Conservation (phyloP, 2,329 filamentous ascomycete species). For the Scedosporium apiospermum region DNA sequence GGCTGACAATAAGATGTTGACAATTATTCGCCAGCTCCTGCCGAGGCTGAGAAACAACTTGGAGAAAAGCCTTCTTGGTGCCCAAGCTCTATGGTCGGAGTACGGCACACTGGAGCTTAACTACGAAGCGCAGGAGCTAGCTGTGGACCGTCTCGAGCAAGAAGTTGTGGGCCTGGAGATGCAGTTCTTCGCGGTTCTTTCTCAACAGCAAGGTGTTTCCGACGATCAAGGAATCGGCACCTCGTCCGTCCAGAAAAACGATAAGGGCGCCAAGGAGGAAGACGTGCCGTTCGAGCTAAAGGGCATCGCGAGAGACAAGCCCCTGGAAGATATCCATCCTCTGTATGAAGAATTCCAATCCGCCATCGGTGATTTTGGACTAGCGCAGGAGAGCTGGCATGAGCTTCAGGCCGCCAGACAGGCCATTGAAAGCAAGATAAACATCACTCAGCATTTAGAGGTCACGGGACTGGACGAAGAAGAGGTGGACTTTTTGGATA, state of each 20-base stretch:
- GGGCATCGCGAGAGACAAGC: constrained; percentile 24
- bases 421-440: not conserved
- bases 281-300: constrained; percentile 22
- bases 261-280: not conserved
- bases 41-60: not conserved
- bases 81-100: constrained; percentile 27
- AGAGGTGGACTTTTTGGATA: constrained; percentile 33
- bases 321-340: constrained; percentile 34
- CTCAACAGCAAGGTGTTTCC: constrained; percentile 7
- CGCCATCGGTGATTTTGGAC: constrained; percentile 33
- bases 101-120: constrained; percentile 25
- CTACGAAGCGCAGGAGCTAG: constrained; percentile 26
- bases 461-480: constrained; percentile 21
- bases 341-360: constrained; percentile 34
- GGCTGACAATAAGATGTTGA: constrained; percentile 3
- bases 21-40: constrained; percentile 1
- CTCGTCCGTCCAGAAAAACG: not conserved
- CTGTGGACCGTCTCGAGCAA: constrained; percentile 25
- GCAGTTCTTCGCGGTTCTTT: constrained; percentile 27
- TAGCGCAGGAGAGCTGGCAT: constrained; percentile 35
- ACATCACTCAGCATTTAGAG: constrained; percentile 6
- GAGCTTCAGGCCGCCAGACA: constrained; percentile 23
- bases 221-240: constrained; percentile 7
- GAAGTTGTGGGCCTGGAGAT: constrained; percentile 25
- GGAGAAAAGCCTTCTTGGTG: constrained; percentile 18